Evolutionary conservation across 2,329 filamentous ascomycete genomes (phyloP).

Genomic region (Xylariaceae sp.): DNA sequence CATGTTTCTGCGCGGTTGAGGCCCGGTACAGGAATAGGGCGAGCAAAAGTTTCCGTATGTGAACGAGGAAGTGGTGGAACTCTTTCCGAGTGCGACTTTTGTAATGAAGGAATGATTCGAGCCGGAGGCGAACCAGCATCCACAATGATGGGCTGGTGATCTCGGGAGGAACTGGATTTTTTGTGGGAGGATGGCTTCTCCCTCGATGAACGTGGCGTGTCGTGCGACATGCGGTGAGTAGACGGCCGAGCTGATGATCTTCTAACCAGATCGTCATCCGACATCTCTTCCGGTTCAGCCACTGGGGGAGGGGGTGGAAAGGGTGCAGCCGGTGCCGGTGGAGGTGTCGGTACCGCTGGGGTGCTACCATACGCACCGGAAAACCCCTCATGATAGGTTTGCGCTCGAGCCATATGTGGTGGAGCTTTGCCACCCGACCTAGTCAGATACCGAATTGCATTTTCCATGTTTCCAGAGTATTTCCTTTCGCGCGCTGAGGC

Average conservation of each 20-base stretch:
- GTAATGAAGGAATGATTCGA: conserved; percentile 26
- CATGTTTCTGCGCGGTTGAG: conserved; percentile 35
- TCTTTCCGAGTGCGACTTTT: conserved; percentile 29
- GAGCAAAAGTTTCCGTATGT: conserved; percentile 35
- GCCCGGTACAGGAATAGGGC: conserved; percentile 27
- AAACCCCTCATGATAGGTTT: conserved; percentile 34
- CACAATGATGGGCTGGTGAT: conserved; percentile 33
- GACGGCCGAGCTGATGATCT: conserved; percentile 34
- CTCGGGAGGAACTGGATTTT: conserved; percentile 33
- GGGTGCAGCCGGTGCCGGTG: conserved; percentile 32
- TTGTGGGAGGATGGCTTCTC: conserved; percentile 39
- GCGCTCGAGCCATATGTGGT: conserved; percentile 23
- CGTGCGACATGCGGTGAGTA: conserved; percentile 39
- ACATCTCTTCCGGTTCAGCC: conserved; percentile 23
- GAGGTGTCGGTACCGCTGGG: conserved; percentile 42
- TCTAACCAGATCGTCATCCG: conserved; percentile 35
- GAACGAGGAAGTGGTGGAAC: conserved; percentile 28
- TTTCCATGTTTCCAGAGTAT: conserved; percentile 35
- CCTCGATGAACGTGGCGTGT: conserved; percentile 36
- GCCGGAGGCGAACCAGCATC: conserved; percentile 24
- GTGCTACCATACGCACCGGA: conserved; percentile 24
- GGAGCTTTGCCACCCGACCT: conserved; percentile 36
- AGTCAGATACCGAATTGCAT: conserved; percentile 37
- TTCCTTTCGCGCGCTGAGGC: conserved; percentile 31
- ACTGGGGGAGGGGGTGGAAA: conserved; percentile 35